Conservation (phyloP, 768 basidiomycete species). For the Pisolithus marmoratus region DNA sequence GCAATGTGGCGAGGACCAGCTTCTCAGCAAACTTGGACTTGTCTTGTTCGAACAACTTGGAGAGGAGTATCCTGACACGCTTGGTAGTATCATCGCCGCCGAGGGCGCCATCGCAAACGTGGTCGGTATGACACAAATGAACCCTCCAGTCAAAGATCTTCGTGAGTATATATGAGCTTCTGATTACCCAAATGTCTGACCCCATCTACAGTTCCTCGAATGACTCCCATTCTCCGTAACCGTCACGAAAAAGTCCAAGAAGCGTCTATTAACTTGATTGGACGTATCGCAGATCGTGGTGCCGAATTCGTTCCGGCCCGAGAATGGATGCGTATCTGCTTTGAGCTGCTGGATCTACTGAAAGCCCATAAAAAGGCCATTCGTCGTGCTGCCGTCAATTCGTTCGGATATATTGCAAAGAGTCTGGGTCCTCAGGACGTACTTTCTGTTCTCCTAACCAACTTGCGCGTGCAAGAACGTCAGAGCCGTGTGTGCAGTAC, state of each 20-base stretch:
- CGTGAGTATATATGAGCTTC: constrained; percentile 53
- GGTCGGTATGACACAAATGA: constrained; percentile 99
- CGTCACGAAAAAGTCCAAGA: constrained; percentile 99
- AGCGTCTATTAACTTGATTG: constrained; percentile 98
- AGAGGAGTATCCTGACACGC: constrained; percentile 98
- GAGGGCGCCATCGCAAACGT: constrained; percentile 99
- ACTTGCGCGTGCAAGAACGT: constrained; percentile 96
- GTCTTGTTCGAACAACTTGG: constrained; percentile 98
- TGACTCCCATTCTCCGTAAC: constrained; percentile 99
- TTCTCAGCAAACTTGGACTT: constrained; percentile 92
- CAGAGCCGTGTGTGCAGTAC: constrained; percentile 98
- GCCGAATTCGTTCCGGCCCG: constrained; percentile 98
- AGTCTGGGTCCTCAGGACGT: constrained; percentile 99
- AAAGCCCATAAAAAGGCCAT: constrained; percentile 99
- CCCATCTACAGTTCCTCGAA: constrained; percentile 79
- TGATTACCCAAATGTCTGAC: neutral
- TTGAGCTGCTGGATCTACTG: constrained; percentile 92
- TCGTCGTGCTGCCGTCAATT: constrained; percentile 97
- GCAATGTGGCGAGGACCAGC: constrained; percentile 94
- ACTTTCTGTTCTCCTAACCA: constrained; percentile 89
- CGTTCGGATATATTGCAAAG: constrained; percentile 99
- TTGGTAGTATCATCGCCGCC: constrained; percentile 98
- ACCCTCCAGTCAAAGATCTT: constrained; percentile 98
- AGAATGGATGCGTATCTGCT: constrained; percentile 99
- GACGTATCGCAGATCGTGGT: constrained; percentile 98